Evolutionary conservation across 257 asterid genomes (phyloP).

Genomic region (Solanum neorickii): DNA sequence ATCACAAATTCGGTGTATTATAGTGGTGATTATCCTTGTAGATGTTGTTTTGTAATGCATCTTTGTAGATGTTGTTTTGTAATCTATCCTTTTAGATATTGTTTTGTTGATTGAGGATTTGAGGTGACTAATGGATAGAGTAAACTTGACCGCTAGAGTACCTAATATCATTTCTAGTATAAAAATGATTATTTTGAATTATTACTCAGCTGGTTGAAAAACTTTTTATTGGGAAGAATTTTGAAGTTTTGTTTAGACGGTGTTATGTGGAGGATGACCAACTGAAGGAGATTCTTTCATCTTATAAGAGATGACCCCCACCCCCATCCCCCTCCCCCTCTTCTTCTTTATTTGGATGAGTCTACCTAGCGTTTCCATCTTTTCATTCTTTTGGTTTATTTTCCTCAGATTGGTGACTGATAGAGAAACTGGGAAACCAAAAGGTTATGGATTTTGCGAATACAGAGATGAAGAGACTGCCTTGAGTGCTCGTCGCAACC

Average conservation of each 20-base stretch:
- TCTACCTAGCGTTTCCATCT: neutral
- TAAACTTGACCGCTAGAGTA: neutral
- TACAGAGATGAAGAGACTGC: conserved; percentile 97
- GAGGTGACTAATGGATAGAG: neutral
- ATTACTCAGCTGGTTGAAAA: neutral
- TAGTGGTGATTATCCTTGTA: neutral
- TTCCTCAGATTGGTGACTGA: conserved; percentile 68
- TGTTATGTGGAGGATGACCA: neutral
- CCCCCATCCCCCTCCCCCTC: neutral
- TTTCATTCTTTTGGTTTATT: neutral
- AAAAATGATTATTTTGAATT: neutral
- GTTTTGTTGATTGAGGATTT: neutral
- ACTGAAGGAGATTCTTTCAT: neutral
- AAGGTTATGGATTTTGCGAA: conserved; percentile 97
- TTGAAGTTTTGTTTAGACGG: neutral
- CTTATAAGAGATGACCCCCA: neutral
- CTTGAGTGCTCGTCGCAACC: conserved; percentile 92
- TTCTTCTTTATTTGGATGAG: neutral
- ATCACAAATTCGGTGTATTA: neutral
- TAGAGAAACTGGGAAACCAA: conserved; percentile 95
- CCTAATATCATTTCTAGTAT: neutral
- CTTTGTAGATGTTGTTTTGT: neutral
- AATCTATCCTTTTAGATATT: neutral
- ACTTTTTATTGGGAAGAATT: neutral
- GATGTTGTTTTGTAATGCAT: neutral